A percentile compares a stretch with the other conserved stretches of the same genome.
Conservation (phyloP, 306 rosid genomes). For the Lotus japonicus region DNA sequence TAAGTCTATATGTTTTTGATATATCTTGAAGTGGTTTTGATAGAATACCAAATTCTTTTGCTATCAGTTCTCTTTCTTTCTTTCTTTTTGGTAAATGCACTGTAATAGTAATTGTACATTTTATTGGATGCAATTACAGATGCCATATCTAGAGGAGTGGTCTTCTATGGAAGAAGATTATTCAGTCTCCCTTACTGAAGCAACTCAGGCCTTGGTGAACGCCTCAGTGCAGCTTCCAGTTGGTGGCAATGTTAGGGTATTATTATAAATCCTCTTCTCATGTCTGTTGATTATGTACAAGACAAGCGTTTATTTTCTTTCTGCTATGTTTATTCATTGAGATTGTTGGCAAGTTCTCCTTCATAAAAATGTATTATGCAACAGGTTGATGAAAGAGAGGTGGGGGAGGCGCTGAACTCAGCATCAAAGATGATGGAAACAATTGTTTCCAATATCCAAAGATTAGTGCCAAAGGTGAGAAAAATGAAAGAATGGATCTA, state of each 20-base stretch:
- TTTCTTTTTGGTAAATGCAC: background rate
- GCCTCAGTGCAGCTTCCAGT: slow-evolving; percentile 65
- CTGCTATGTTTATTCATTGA: background rate
- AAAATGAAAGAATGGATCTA: slow-evolving; percentile 1
- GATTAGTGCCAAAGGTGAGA: slow-evolving; percentile 55
- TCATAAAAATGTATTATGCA: slow-evolving; percentile 14
- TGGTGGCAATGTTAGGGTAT: slow-evolving; percentile 60
- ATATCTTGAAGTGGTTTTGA: too few relatives aligned
- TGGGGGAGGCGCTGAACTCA: slow-evolving; percentile 61
- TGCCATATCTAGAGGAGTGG: slow-evolving; percentile 75
- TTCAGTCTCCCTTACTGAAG: slow-evolving; percentile 52
- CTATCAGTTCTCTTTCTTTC: background rate
- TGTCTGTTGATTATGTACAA: background rate
- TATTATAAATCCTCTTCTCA: slow-evolving; percentile 13
- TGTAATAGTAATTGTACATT: slow-evolving; percentile 6
- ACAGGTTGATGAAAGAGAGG: slow-evolving; percentile 59
- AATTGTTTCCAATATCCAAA: slow-evolving; percentile 41
- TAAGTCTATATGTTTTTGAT: background rate
- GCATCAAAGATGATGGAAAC: slow-evolving; percentile 54
- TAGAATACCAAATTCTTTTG: background rate
- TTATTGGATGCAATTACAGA: slow-evolving; percentile 36
- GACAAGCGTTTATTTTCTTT: background rate
- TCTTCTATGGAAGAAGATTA: slow-evolving; percentile 52
- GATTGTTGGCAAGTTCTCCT: slow-evolving; percentile 10
- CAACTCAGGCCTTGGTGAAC: slow-evolving; percentile 55